Percentiles rank a stretch among this genome's conserved stretches.
phyloP scores from a whole-genome alignment of 2,329 filamentous ascomycete species.

The Rhytidhysteron rufulum region DNA sequence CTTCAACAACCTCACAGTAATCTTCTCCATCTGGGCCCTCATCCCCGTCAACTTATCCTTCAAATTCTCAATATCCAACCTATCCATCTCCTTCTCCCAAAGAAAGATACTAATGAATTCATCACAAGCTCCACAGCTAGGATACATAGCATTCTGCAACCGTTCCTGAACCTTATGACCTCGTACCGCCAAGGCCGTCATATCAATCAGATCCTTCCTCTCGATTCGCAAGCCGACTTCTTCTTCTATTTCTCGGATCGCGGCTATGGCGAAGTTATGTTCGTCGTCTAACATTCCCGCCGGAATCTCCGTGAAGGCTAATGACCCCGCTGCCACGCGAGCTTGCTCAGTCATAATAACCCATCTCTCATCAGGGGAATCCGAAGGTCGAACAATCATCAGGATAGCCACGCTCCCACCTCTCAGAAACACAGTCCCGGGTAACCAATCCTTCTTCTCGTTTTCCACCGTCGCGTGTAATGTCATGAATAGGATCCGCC shows the following conservation, averaged over 20 bases:
- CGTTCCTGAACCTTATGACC: conserved; percentile 24
- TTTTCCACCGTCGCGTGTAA: conserved; percentile 52
- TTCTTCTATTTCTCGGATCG: conserved; percentile 55
- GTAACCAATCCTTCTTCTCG: conserved; percentile 47
- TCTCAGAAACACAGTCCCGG: conserved; percentile 55
- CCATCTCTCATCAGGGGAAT: conserved; percentile 49
- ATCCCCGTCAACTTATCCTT: conserved; percentile 53
- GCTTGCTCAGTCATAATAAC: conserved; percentile 56
- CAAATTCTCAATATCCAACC: conserved; percentile 46
- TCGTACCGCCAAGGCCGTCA: conserved; percentile 49
- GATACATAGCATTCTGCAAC: conserved; percentile 51
- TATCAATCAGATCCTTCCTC: conserved; percentile 49
- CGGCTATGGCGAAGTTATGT: conserved; percentile 51
- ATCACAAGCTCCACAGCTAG: conserved; percentile 54
- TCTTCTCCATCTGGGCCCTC: conserved; percentile 55
- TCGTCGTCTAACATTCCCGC: conserved; percentile 61
- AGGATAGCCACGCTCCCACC: conserved; percentile 58
- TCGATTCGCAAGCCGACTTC: conserved; percentile 53
- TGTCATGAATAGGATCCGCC: conserved; percentile 52
- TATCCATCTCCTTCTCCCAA: conserved; percentile 50
- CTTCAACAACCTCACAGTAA: conserved; percentile 54
- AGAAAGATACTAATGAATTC: conserved; percentile 57
- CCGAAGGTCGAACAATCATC: conserved; percentile 53
- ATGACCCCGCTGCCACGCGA: conserved; percentile 52
- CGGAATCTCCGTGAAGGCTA: conserved; percentile 55